Evolutionary conservation across 192 early-diverging fungal genomes (phyloP).

Genomic region (Neocallimastix lanati): DNA sequence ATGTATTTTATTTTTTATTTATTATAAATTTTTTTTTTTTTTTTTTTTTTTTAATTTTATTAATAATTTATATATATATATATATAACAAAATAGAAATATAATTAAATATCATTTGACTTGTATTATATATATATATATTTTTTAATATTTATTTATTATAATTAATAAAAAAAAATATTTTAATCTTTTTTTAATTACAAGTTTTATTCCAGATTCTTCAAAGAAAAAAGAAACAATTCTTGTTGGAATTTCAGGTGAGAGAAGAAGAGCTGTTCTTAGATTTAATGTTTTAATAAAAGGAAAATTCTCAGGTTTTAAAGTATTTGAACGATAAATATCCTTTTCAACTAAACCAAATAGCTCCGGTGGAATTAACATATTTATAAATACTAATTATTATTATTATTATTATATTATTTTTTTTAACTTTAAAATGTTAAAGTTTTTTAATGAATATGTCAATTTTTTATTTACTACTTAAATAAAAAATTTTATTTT

Average conservation of each 20-base stretch:
- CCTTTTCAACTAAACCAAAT: conserved; percentile 76
- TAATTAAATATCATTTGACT: too few relatives aligned
- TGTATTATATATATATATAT: too few relatives aligned
- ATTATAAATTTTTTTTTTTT: too few relatives aligned
- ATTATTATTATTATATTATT: background rate
- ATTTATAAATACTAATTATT: background rate
- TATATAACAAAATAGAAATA: too few relatives aligned
- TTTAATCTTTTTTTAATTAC: conserved; percentile 9
- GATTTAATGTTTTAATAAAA: conserved; percentile 56
- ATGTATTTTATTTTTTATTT: too few relatives aligned
- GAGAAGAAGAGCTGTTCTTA: conserved; percentile 67
- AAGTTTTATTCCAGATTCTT: conserved; percentile 43
- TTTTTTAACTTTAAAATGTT: too few relatives aligned
- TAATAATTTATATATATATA: background rate
- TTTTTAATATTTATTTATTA: too few relatives aligned
- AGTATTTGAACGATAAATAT: conserved; percentile 68
- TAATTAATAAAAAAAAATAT: conserved; percentile 11
- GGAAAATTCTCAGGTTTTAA: conserved; percentile 52
- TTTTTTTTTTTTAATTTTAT: too few relatives aligned
- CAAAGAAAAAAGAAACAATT: conserved; percentile 50
- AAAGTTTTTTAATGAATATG: too few relatives aligned
- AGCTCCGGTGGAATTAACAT: conserved; percentile 52
- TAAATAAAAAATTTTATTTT: too few relatives aligned
- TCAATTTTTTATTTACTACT: too few relatives aligned
- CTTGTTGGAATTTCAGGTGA: conserved; percentile 66